phyloP scores from a whole-genome alignment of 805 yeast species.

The Zygotorulaspora florentina region DNA sequence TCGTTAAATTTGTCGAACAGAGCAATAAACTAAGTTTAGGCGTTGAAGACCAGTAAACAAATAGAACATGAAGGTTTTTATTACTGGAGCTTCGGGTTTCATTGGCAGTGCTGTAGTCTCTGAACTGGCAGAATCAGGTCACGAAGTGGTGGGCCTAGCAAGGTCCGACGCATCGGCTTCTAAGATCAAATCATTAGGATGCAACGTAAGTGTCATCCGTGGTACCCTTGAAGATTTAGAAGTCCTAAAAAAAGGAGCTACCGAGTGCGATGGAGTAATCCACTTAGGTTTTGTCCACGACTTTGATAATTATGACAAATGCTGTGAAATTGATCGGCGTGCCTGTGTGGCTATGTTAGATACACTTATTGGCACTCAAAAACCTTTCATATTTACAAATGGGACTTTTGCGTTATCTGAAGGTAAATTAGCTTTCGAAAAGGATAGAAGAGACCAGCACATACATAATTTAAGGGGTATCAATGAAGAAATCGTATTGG shows the following conservation, averaged over 20 bases:
- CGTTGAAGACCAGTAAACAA: background rate
- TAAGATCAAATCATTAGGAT: conserved; percentile 29
- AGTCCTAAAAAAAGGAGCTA: conserved; percentile 27
- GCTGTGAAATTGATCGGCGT: conserved; percentile 23
- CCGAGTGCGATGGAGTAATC: conserved; percentile 36
- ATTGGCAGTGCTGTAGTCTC: conserved; percentile 30
- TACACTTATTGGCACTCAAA: conserved; percentile 31
- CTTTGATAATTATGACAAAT: conserved; percentile 20
- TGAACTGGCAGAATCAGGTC: conserved; percentile 24
- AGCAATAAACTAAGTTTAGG: too few relatives aligned
- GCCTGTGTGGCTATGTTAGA: conserved; percentile 31
- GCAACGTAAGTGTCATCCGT: conserved; percentile 19
- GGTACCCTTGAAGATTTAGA: conserved; percentile 35
- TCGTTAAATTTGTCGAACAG: too few relatives aligned
- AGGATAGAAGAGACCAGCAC: background rate
- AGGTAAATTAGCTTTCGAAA: conserved; percentile 13
- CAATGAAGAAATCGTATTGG: conserved; percentile 15
- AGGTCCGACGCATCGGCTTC: conserved; percentile 33
- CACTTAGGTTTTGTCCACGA: conserved; percentile 39
- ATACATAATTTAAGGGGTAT: conserved; percentile 8
- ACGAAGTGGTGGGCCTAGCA: conserved; percentile 32
- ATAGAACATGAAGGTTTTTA: conserved; percentile 29
- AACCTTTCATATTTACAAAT: conserved; percentile 27
- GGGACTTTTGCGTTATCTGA: conserved; percentile 18
- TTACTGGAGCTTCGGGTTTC: conserved; percentile 39